Conservation (phyloP, 2,329 filamentous ascomycete species). For the Epichloe uncinata region DNA sequence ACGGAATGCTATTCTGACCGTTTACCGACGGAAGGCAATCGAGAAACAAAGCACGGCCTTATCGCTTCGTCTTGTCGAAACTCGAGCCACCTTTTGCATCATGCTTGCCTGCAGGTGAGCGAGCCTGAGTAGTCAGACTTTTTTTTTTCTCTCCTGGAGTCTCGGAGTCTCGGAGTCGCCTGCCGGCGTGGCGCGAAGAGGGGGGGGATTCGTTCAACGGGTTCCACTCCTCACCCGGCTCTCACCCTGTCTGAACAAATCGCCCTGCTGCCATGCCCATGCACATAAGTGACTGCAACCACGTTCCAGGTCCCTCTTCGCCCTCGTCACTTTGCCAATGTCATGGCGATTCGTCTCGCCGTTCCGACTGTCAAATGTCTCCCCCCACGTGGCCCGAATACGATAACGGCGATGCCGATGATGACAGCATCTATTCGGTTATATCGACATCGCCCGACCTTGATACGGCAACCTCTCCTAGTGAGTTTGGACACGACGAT, state of each 20-base stretch:
- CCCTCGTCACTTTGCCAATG: constrained; percentile 1
- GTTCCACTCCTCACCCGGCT: not conserved
- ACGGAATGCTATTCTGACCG: no score
- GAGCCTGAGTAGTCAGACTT: no score
- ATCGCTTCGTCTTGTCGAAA: no score
- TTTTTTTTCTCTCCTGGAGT: no score
- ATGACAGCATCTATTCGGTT: constrained; percentile 16
- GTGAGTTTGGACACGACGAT: constrained; percentile 13
- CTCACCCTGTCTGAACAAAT: not conserved
- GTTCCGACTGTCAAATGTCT: constrained; percentile 6
- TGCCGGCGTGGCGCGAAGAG: no score
- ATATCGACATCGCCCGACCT: constrained; percentile 15
- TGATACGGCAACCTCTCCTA: constrained; percentile 12
- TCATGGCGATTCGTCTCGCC: constrained; percentile 4
- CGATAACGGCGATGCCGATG: constrained; percentile 9
- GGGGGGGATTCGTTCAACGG: not conserved
- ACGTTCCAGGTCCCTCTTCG: not conserved
- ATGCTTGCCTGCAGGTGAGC: no score
- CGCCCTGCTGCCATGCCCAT: not conserved
- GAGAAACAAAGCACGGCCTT: no score
- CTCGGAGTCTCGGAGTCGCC: no score
- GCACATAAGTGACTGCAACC: constrained; percentile 1
- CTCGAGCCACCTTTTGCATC: no score
- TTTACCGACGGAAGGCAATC: no score
- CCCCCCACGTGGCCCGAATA: constrained; percentile 1